These are phyloP conservation scores for Yamadazyma insecticola DNA, from an alignment of 805 yeast genomes.

Conservation along the genomic window DNA sequence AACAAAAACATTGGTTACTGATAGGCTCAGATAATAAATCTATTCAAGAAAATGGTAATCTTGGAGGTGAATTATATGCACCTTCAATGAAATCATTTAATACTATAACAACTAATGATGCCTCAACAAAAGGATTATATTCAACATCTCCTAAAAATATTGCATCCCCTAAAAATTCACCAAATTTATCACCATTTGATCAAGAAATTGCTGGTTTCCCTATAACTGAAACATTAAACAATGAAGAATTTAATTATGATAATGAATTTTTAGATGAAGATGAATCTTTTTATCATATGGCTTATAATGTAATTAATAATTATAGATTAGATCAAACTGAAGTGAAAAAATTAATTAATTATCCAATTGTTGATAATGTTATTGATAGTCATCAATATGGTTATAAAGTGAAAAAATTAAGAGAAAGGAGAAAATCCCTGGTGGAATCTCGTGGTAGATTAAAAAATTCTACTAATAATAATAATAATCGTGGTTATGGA, in stretches of 20 bases:
- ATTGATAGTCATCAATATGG: slow-evolving; percentile 38
- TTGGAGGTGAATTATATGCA: slow-evolving; percentile 10
- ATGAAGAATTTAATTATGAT: slow-evolving; percentile 23
- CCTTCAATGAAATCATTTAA: slow-evolving; percentile 23
- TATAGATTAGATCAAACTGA: slow-evolving; percentile 30
- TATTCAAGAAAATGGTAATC: slow-evolving; percentile 8
- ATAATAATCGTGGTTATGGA: slow-evolving; percentile 18
- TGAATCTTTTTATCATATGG: slow-evolving; percentile 29
- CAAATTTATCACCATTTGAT: slow-evolving; percentile 2
- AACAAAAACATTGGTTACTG: slow-evolving; percentile 75
- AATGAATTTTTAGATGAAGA: slow-evolving; percentile 35
- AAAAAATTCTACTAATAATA: slow-evolving; percentile 5
- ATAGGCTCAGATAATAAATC: slow-evolving; percentile 8
- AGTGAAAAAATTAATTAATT: slow-evolving; percentile 32
- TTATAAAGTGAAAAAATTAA: slow-evolving; percentile 34
- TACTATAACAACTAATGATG: no score
- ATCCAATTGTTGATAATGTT: slow-evolving; percentile 42
- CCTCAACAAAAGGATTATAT: slow-evolving; percentile 26
- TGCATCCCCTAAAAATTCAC: slow-evolving; percentile 13
- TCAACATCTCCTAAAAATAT: slow-evolving; percentile 21
- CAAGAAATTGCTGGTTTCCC: slow-evolving; percentile 8
- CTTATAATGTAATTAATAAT: slow-evolving; percentile 26
- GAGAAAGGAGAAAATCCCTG: slow-evolving; percentile 14
- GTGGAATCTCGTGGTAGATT: slow-evolving; percentile 7
- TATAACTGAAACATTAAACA: slow-evolving; percentile 19